Evolutionary conservation across 73 alveolate species (phyloP).

Genomic region (Tetrahymena elliotti): DNA sequence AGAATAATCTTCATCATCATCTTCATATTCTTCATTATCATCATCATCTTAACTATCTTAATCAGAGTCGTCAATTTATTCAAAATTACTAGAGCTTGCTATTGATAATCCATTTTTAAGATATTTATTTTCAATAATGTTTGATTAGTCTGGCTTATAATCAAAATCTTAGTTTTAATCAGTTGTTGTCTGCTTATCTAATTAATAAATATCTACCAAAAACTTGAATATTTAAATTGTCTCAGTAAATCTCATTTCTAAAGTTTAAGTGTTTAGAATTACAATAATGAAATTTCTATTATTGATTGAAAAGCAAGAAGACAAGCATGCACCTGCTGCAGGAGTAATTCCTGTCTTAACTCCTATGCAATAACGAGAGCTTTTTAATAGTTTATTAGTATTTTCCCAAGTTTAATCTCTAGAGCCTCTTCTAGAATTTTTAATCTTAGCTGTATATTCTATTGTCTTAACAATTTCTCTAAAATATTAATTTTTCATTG

Average conservation of each 20-base stretch:
- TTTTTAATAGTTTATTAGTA: constrained; percentile 61
- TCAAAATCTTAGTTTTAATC: not conserved
- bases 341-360: constrained; percentile 82
- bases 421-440: not conserved
- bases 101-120: not conserved
- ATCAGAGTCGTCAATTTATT: not conserved
- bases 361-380: constrained; percentile 67
- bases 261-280: not conserved
- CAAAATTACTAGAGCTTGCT: not conserved
- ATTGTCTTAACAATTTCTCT: constrained; percentile 9
- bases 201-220: not conserved
- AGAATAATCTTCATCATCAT: not conserved
- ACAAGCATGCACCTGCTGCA: constrained; percentile 81
- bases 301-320: not conserved
- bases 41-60: not conserved
- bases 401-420: constrained; percentile 60
- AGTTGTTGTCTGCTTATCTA: not conserved
- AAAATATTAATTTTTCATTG: constrained; percentile 27
- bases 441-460: not conserved
- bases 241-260: not conserved
- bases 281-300: not conserved
- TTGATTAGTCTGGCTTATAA: not conserved
- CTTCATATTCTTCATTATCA: not conserved
- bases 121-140: not conserved
- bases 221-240: not conserved